Evolutionary conservation across 331 rosid species (phyloP), one percentile per base, ranked within the genome.

Genomic region (Saraca asoca): DNA sequence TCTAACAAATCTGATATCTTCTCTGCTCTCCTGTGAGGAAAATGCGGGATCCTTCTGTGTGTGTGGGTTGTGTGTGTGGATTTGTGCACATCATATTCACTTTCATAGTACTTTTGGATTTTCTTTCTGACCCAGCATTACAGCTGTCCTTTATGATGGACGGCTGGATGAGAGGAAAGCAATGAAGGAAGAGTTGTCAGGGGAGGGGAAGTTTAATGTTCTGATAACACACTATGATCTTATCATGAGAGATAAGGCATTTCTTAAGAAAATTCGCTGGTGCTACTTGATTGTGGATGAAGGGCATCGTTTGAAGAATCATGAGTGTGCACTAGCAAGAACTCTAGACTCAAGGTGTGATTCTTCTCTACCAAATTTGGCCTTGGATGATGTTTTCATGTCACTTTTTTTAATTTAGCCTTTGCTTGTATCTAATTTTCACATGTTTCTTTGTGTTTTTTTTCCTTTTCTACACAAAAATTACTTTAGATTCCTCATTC

Each of bases 271-370:
- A 88, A 83, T 94, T 52, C 77, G 77, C 44, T 94, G 99, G 99
- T 49, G 3, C 77, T 94, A 94, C 91, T 77, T 94, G 83, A 90
- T 94, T 62, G 99, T 94, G 39, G 99, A 94, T 65, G 99, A 94
- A 94, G 99, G 99, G 53, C 99, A 94, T 79, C 81, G 99, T 70
- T 79, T 90, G 81, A 94, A 94, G 85, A 94, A 94, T 83, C 95
- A 86, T 2, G 99, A 94, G 62, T 90, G 97, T 75, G 99, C 94
- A 73, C 91, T 94, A 35, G 95, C 99, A 68, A 88, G 81, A 76
- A 94, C 99, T 46, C 91, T 94, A 66, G 95, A 80, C 66, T 67
- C 89, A 50, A 93, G 99, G 99, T 94, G 88, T 58, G 84, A 66
- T 78, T 74, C 42, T 48, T 52, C 56, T 24, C 4, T 44, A 18